A percentile compares a stretch with the other conserved stretches of the same genome.
These are phyloP conservation scores for Aciculosporium take DNA, from an alignment of 2,329 filamentous ascomycete species.

Conservation along the genomic window DNA sequence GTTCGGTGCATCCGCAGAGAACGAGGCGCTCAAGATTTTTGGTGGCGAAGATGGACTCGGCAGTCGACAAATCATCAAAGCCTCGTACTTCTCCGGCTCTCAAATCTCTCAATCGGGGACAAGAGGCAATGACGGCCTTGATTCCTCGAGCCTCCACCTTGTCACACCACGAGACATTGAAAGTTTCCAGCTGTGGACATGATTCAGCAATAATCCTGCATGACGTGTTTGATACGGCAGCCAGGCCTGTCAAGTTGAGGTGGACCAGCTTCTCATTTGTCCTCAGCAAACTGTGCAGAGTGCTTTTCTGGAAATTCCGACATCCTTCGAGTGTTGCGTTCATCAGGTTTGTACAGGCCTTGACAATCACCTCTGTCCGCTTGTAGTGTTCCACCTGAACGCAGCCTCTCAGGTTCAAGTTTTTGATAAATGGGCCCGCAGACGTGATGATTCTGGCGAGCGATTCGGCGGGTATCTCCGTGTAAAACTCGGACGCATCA, in stretches of 20 bases:
- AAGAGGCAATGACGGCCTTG: constrained; percentile 56
- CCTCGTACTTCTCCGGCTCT: constrained; percentile 69
- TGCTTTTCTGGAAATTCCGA: constrained; percentile 63
- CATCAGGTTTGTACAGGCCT: constrained; percentile 73
- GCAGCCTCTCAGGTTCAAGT: constrained; percentile 83
- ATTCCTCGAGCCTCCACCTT: constrained; percentile 70
- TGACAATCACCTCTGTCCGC: constrained; percentile 61
- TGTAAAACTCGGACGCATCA: constrained; percentile 77
- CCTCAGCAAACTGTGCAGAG: constrained; percentile 61
- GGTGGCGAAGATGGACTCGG: constrained; percentile 58
- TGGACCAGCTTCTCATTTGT: constrained; percentile 67
- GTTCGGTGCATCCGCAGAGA: constrained; percentile 62
- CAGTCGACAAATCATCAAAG: constrained; percentile 60
- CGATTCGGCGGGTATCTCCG: constrained; percentile 69
- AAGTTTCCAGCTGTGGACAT: constrained; percentile 65
- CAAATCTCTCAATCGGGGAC: constrained; percentile 61
- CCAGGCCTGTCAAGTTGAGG: constrained; percentile 73
- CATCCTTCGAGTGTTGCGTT: constrained; percentile 84
- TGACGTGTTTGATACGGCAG: constrained; percentile 65
- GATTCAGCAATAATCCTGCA: constrained; percentile 75
- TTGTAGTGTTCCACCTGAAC: constrained; percentile 77
- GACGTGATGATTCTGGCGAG: constrained; percentile 72
- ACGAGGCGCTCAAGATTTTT: constrained; percentile 76
- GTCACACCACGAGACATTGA: constrained; percentile 90
- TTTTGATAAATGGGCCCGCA: constrained; percentile 78